Evolutionary conservation across 1,284 basidiomycete species (phyloP), one percentile per base, ranked within the genome.

Genomic region (Heterobasidion occidentale): DNA sequence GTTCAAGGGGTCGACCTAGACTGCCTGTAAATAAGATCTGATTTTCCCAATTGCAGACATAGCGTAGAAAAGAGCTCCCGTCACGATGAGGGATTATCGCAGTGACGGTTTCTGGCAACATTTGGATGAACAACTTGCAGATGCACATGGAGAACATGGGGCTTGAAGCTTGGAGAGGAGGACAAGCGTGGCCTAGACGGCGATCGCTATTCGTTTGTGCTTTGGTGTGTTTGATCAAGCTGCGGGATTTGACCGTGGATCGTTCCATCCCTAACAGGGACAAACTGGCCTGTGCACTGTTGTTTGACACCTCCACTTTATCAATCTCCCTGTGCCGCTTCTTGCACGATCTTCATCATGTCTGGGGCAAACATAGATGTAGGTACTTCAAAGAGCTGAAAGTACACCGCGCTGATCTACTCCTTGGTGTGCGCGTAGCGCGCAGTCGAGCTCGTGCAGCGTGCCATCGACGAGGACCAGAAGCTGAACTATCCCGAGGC

Each of bases 401-500:
- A 3, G 12, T 15, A 5, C 19, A 3, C 15, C 27, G 11, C 9
- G 8, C 17, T 42, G 9, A 14, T 50, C 42, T 36, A 36, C 15
- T 12, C 34, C 17, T 36, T 52, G 42, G 35, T 55, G 34, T 34
- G 4, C 3, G n/a, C 36, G n/a, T 53, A 98, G 94, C 89, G 89
- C 70, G 96, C 95, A 38, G 94, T 98, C 67, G 91, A 94, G 67
- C 86, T 98, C 61, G 94, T 98, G 48, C 92, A 96, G 73, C 84
- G 86, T 64, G 96, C 96, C 55, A 98, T 98, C 70, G 94, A 98
- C 63, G 91, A 93, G 64, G 96, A 99, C 75, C 81, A 83, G 63
- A 94, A 94, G 70, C 89, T 92, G 72, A 93, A 98, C 73, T 99
- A 98, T 73, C 76, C 83, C 48, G 94, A 96, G 68, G 94, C 95